Base-by-base conservation (phyloP, 1,284 basidiomycete genomes). In the Apiotrichum mycotoxinovorans region DNA sequence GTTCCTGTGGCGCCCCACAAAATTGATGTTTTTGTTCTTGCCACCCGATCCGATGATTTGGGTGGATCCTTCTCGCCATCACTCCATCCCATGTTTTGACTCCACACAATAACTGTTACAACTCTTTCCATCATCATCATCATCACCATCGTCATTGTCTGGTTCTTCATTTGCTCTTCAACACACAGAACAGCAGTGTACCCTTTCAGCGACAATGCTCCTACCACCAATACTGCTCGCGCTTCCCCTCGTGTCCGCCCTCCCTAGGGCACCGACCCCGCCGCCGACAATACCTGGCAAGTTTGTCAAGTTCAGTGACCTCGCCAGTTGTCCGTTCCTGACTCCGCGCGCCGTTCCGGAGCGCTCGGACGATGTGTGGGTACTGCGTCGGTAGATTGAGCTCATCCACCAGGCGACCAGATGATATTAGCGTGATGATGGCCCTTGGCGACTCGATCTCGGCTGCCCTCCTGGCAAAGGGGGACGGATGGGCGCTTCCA, bases 361-460 rank as follows among this genome's bases (percentile, higher is more conserved):
- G 12, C 50, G 49, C 25, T 58, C 62, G 1, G 59, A 56, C 47
- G 66, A 71, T 46, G 64, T 71, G 69, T 71, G 45, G 60, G 67
- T 57, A 22, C 14, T 4, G 1, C n/a, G n/a, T n/a, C n/a, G n/a
- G n/a, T 9, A 22, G 9, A 23, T 17, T 25, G 22, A n/a, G 22
- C 45, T 52, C 23, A 41, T 20, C 49, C 26, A 27, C 1, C 25
- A 75, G 73, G 1, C 71, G 74, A 0, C 75, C 77, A 27, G 75
- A 78, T 46, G 74, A 76, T 38, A 71, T 78, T 52, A 62, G 57
- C 17, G 74, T 74, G 5, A 57, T 75, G 34, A 74, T 77, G 68
- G 76, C 75, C 10, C 30, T 78, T 18, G 78, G 78, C 1, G 78
- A 79, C 57, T 74, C 71, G 1, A 77, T 79, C 61, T 74, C 76